Conservation (phyloP, 352 stramenopile genomes). For the Globisporangium splendens region DNA sequence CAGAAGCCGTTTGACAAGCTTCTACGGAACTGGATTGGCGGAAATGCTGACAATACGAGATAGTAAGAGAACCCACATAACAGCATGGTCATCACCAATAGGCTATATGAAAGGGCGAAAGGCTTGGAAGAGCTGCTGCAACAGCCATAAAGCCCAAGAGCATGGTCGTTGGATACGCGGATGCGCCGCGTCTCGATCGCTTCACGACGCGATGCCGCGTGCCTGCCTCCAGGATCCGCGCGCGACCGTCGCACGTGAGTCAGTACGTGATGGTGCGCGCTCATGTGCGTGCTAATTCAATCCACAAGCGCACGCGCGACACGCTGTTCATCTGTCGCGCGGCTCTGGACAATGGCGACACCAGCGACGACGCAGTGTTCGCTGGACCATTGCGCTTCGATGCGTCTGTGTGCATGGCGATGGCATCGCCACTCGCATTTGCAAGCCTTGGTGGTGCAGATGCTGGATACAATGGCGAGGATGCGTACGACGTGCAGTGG, state of each 20-base stretch:
- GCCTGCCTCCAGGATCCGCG: conserved; percentile 25
- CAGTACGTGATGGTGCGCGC: conserved; percentile 28
- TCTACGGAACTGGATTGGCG: too few relatives aligned
- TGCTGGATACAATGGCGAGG: conserved; percentile 1
- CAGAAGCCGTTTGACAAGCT: too few relatives aligned
- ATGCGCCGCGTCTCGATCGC: conserved; percentile 23
- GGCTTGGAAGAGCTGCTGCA: background rate
- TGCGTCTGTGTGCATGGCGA: conserved; percentile 19
- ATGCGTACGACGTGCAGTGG: conserved; percentile 28
- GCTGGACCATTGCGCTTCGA: conserved; percentile 16
- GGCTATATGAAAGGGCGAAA: too few relatives aligned
- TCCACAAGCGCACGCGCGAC: background rate
- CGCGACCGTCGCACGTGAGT: conserved; percentile 25
- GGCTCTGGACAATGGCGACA: conserved; percentile 13
- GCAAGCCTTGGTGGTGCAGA: conserved; percentile 19
- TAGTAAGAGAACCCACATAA: too few relatives aligned
- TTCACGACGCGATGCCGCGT: conserved; percentile 65
- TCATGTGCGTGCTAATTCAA: background rate
- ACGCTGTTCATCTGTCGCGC: conserved; percentile 39
- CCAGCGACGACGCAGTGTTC: background rate
- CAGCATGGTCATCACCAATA: too few relatives aligned
- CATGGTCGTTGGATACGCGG: conserved; percentile 10
- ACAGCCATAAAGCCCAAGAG: background rate
- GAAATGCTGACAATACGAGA: too few relatives aligned
- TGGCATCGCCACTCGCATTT: conserved; percentile 9